Percentiles rank a stretch among this genome's conserved stretches.
Conservation (phyloP, 1,284 basidiomycete species). For the Meira miltonrushii region DNA sequence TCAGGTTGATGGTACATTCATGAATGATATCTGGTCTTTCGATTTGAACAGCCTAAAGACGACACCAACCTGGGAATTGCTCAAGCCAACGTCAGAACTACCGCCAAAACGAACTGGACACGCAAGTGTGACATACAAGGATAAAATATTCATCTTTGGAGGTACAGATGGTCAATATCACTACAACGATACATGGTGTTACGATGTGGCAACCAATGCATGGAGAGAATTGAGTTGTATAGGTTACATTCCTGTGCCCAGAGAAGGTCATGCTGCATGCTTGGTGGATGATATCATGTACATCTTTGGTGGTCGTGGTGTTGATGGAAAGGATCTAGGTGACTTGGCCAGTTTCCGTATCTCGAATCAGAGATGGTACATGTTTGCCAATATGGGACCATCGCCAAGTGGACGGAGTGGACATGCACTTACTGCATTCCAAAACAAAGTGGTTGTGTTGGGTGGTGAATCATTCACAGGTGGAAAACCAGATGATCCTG, state of each 20-base stretch:
- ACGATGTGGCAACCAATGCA: conserved; percentile 71
- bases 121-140: conserved; percentile 76
- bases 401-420: conserved; percentile 84
- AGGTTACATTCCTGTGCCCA: conserved; percentile 90
- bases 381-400: conserved; percentile 99
- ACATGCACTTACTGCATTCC: conserved; percentile 87
- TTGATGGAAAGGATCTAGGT: conserved; percentile 90
- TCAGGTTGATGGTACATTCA: conserved; percentile 75
- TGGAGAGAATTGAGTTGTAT: conserved; percentile 96
- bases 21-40: conserved; percentile 95
- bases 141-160: conserved; percentile 82
- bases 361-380: conserved; percentile 76
- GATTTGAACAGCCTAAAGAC: conserved; percentile 62
- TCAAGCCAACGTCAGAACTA: conserved; percentile 62
- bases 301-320: conserved; percentile 92
- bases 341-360: conserved; percentile 97
- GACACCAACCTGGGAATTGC: conserved; percentile 63
- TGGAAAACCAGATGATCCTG: conserved; percentile 70
- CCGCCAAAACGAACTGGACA: conserved; percentile 90
- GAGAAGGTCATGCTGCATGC: conserved; percentile 94
- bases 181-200: conserved; percentile 99
- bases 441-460: conserved; percentile 81
- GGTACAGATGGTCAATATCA: conserved; percentile 97
- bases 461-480: conserved; percentile 82
- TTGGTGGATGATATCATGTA: conserved; percentile 98